phyloP scores from a whole-genome alignment of 805 yeast genomes.

The Saccharomycopsis babjevae region DNA sequence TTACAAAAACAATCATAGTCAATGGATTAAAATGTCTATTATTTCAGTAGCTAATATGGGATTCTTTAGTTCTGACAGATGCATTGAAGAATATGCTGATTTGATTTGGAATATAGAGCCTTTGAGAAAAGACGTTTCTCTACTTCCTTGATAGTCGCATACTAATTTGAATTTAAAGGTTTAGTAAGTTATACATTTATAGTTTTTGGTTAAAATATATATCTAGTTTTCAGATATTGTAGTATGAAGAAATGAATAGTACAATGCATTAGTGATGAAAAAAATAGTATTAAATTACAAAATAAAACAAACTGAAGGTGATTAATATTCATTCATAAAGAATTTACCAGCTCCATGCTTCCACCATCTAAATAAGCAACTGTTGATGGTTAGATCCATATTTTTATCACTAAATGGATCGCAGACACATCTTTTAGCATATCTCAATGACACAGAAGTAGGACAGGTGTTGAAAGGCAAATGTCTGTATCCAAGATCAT shows the following conservation, averaged over 20 bases:
- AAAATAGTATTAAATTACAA: neutral
- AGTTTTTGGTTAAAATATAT: too few relatives aligned
- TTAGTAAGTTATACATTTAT: neutral
- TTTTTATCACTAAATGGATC: conserved; percentile 34
- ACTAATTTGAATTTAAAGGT: neutral
- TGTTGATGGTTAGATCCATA: conserved; percentile 36
- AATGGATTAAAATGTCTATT: conserved; percentile 72
- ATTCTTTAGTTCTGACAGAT: conserved; percentile 82
- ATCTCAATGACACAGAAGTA: conserved; percentile 35
- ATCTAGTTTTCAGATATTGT: neutral
- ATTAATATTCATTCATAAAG: conserved; percentile 27
- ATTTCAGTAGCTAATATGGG: conserved; percentile 86
- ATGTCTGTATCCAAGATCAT: conserved; percentile 75
- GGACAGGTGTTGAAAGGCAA: conserved; percentile 61
- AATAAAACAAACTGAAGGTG: too few relatives aligned
- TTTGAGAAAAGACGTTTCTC: neutral
- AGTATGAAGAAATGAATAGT: neutral
- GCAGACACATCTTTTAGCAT: conserved; percentile 54
- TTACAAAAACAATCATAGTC: conserved; percentile 48
- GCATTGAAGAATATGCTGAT: conserved; percentile 87
- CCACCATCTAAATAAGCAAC: conserved; percentile 76
- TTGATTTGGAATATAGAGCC: conserved; percentile 91
- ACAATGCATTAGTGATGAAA: neutral
- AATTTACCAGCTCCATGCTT: conserved; percentile 50
- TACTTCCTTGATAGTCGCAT: neutral